Evolutionary conservation across 140 eudicot species (phyloP), one percentile per base, ranked within the genome.

Genomic region (Flaveria floridana): DNA sequence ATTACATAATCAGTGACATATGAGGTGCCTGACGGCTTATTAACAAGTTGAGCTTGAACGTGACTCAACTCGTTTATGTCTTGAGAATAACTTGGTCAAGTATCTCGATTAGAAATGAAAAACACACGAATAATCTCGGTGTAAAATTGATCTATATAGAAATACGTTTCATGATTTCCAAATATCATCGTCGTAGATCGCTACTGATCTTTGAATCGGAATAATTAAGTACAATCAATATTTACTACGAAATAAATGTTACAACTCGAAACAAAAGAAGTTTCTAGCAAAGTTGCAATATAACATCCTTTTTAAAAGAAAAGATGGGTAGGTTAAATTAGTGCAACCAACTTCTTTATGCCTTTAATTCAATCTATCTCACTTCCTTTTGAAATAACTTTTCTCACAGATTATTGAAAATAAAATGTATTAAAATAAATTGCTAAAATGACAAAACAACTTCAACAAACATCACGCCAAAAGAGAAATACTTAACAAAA

Each of bases 261-360:
- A 39, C 48, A 65, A 39, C 71, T 18, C 48, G 7, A n/a, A 10
- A 44, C 9, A 41, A 41, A 39, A 65, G 19, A 18, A 37, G 26
- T 65, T n/a, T 48, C 18, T 65, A 65, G 71, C 52, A 39, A 37
- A 65, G 52, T 44, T 20, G 26, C 25, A n/a, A 34, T 1, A 47
- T 2, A 7, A 16, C 7, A n/a, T 9, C 39, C 39, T 52, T 42
- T 42, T 62, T 15, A 59, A 10, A 47, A 25, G 62, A 62, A 21
- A 57, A 4, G 10, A 18, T 18, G 4, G 28, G 64, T 41, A 56
- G 57, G 72, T 48, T 63, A 64, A 50, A 25, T 4, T 68, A 21
- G 26, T 3, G 18, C 47, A 59, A 47, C 82, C 12, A 78, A 7
- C 62, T 59, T 78, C 8, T 70, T 65, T 56, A 30, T 48, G 72